Evolutionary conservation across 1,284 basidiomycete species (phyloP), one percentile per base, ranked within the genome.

Genomic region (Irpex rosettiformis): DNA sequence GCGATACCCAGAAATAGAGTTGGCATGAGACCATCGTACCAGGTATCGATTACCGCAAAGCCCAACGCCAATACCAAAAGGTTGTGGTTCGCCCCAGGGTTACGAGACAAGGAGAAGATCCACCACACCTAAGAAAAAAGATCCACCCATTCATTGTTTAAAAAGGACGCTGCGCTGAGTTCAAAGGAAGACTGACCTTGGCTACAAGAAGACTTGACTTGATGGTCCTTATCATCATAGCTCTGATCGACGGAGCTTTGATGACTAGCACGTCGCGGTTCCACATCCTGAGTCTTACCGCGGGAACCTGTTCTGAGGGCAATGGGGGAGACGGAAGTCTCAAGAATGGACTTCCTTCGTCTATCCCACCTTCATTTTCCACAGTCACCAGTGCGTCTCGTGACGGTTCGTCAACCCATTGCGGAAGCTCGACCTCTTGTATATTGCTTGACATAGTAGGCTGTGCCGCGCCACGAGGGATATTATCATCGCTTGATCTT

Each of bases 131-230:
- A 58, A 28, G 11, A 54, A 52, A 54, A 54, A 29, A 24, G 40
- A 21, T 7, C 42, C 6, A 21, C 4, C 13, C 2, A 45, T 45
- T 18, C 25, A 5, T 18, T 52, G 24, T 6, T 7, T 27, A 13
- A 11, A 6, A 52, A 18, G 8, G 49, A 28, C 29, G 25, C n/a
- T n/a, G n/a, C n/a, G n/a, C n/a, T n/a, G n/a, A n/a, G n/a, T n/a
- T n/a, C n/a, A n/a, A n/a, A n/a, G n/a, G n/a, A n/a, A 13, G 3
- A 27, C 52, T 3, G 11, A 84, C 84, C 77, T 86, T 86, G 57
- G 68, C 66, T 22, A 67, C 66, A n/a, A 73, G 62, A n/a, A 72
- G 49, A 47, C 59, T 61, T 3, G 71, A 69, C 62, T 72, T 72
- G 40, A 69, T 21, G 28, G 71, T 69, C 27, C 70, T 22, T 5